These are phyloP conservation scores for Leishmania tarentolae DNA, from an alignment of 208 protist genomes.

Conservation along the genomic window DNA sequence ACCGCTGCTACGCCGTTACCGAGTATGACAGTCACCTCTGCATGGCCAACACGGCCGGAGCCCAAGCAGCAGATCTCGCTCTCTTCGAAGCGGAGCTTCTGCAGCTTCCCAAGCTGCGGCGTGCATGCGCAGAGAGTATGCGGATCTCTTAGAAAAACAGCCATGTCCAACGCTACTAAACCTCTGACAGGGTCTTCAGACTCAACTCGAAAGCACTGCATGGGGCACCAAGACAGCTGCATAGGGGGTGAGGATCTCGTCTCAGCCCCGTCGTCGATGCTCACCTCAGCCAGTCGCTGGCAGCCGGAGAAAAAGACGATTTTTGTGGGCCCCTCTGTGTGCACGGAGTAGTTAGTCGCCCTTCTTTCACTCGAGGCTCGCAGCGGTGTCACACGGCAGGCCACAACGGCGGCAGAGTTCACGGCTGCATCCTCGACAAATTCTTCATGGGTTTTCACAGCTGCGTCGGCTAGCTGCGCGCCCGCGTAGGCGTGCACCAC, in stretches of 20 bases:
- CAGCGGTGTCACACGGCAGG: slow-evolving; percentile 40
- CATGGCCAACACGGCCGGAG: slow-evolving; percentile 33
- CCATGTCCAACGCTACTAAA: slow-evolving; percentile 25
- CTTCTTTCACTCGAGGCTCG: slow-evolving; percentile 17
- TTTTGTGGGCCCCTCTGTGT: slow-evolving; percentile 11
- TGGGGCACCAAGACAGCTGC: slow-evolving; percentile 13
- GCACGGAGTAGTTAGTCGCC: slow-evolving; percentile 8
- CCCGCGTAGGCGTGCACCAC: slow-evolving; percentile 38
- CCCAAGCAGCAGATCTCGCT: slow-evolving; percentile 40
- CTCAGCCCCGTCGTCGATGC: slow-evolving; percentile 17
- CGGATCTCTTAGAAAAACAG: slow-evolving; percentile 26
- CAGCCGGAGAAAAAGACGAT: slow-evolving; percentile 63
- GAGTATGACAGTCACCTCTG: slow-evolving; percentile 64
- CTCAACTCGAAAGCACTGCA: slow-evolving; percentile 38
- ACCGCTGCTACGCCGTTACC: slow-evolving; percentile 50
- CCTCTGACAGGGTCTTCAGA: background rate
- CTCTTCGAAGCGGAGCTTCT: slow-evolving; percentile 42
- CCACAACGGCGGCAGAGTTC: slow-evolving; percentile 31
- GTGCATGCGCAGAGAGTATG: slow-evolving; percentile 38
- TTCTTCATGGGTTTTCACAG: slow-evolving; percentile 27
- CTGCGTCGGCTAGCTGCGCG: slow-evolving; percentile 27
- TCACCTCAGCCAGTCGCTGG: slow-evolving; percentile 46
- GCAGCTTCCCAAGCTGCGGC: slow-evolving; percentile 33
- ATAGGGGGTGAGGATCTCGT: background rate
- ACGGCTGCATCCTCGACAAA: slow-evolving; percentile 32